phyloP scores from a whole-genome alignment of 257 asterid genomes.

The Striga asiatica region DNA sequence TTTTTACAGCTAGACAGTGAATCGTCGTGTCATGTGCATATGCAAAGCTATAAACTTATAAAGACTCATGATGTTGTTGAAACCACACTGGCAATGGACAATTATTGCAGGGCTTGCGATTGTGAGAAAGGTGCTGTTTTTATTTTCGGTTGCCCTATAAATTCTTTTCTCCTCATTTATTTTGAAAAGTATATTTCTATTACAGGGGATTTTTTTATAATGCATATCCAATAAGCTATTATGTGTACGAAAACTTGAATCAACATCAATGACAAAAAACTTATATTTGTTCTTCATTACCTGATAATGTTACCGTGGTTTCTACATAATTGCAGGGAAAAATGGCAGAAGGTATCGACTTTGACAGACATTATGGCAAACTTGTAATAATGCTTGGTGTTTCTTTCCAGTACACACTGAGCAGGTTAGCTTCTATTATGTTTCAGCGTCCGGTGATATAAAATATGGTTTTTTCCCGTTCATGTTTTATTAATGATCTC shows the following conservation, averaged over 20 bases:
- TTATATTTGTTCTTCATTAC: too few relatives aligned
- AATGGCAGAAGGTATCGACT: constrained; percentile 98
- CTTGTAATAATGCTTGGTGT: constrained; percentile 96
- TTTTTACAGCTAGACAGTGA: too few relatives aligned
- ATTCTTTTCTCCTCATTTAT: constrained; percentile 2
- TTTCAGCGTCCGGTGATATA: too few relatives aligned
- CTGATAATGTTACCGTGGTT: too few relatives aligned
- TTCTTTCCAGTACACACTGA: constrained; percentile 86
- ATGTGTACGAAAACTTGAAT: constrained; percentile 1
- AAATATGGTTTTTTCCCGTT: too few relatives aligned
- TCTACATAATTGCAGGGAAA: too few relatives aligned
- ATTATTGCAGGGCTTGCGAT: constrained; percentile 96
- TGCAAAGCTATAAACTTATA: constrained; percentile 86
- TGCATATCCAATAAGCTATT: neutral
- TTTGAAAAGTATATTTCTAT: neutral
- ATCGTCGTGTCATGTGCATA: too few relatives aligned
- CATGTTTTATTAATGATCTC: too few relatives aligned
- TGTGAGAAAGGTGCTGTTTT: constrained; percentile 99
- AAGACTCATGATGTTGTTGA: constrained; percentile 99
- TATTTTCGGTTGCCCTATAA: constrained; percentile 97
- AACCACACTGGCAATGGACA: constrained; percentile 93
- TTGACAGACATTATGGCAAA: constrained; percentile 96
- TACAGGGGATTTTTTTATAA: neutral
- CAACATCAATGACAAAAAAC: neutral
- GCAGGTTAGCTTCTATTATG: constrained; percentile 67